These are phyloP conservation scores for Crucihimalaya himalaica DNA, from an alignment of 345 rosid species.

Conservation along the genomic window DNA sequence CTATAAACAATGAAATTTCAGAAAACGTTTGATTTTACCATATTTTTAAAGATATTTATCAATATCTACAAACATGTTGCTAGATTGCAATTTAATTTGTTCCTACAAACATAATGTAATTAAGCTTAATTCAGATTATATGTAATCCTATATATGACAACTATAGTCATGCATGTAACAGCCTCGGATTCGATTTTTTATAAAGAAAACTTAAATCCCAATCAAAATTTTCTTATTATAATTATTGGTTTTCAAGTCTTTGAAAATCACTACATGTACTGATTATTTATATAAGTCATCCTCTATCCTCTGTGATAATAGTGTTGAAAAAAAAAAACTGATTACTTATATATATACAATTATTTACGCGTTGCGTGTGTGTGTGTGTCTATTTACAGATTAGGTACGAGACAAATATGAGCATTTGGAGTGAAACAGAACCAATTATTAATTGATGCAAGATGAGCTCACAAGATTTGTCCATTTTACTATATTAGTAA, in stretches of 20 bases:
- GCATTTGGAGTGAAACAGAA: slow-evolving; percentile 26
- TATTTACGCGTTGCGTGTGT: neutral
- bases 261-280: neutral
- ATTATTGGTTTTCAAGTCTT: neutral
- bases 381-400: neutral
- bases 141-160: neutral
- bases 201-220: neutral
- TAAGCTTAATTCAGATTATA: neutral
- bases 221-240: neutral
- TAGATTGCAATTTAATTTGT: neutral
- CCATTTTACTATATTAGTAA: slow-evolving; percentile 28
- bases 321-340: no score
- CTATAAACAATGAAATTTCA: neutral
- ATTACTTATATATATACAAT: neutral
- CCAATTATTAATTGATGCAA: neutral
- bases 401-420: slow-evolving; percentile 24
- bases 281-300: no score
- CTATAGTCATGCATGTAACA: neutral
- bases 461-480: slow-evolving; percentile 9
- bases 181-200: neutral
- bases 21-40: neutral
- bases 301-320: no score
- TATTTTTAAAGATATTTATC: neutral
- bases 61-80: neutral
- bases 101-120: neutral